Evolutionary conservation across 2,329 filamentous ascomycete species (phyloP), one percentile per base, ranked within the genome.

Genomic region (Fusarium sp.): DNA sequence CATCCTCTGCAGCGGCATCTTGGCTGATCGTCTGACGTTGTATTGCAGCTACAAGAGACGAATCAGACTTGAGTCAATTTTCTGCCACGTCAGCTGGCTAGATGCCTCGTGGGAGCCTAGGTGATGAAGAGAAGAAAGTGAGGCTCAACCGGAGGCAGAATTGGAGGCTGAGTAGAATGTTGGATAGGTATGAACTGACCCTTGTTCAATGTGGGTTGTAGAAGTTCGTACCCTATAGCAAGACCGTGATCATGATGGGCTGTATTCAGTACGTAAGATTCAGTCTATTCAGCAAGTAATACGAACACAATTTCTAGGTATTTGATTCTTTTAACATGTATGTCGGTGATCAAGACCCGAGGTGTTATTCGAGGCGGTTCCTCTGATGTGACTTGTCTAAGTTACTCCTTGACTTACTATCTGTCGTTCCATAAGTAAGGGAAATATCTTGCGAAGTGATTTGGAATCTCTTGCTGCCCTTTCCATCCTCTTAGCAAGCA

Each of bases 41-140:
- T 41, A 53, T 58, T 57, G 64, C 64, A 69, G 49, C 25, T 54
- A n/a, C 24, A 11, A 18, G 45, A 55, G n/a, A 47, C 57, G 45
- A 69, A 62, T 58, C 46, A 59, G 44, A 43, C 20, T 43, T 13
- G 27, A n/a, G 8, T 44, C 57, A 24, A 53, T 41, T 46, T 18
- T 30, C 34, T 58, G 72, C 68, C 72, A 73, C 68, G 72, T 74
- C 70, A 71, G 70, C 70, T 61, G 49, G 29, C 24, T 48, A 60
- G 38, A 61, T 65, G 66, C 51, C 65, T 62, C n/a, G 40, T 6
- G 49, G 30, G 41, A 69, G 55, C 47, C 67, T 61, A 20, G 41
- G 10, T n/a, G 13, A 2, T 34, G 30, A 41, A 30, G 8, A 52
- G 29, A 16, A 34, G 34, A 41, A 53, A 20, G 68, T 70, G 66